phyloP scores from a whole-genome alignment of 2,329 filamentous ascomycete species.

The Alternaria sp. region DNA sequence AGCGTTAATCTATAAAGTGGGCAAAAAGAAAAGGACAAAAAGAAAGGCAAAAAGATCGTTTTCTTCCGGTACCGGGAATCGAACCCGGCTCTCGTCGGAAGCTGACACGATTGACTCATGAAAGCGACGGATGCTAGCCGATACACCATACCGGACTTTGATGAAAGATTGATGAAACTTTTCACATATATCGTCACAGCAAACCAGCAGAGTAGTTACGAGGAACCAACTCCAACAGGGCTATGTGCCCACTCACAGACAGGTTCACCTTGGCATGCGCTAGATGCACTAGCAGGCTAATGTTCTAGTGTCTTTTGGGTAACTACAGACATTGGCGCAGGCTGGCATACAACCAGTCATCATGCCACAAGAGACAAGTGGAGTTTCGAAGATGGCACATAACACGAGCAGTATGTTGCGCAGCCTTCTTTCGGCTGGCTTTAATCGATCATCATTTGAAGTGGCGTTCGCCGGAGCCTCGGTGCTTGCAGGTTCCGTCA shows the following conservation, averaged over 20 bases:
- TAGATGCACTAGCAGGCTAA: neutral
- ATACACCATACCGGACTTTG: conserved; percentile 26
- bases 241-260: neutral
- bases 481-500: neutral
- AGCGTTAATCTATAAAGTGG: no score
- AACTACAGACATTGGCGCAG: neutral
- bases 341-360: neutral
- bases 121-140: conserved; percentile 34
- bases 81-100: conserved; percentile 31
- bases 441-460: rapidly evolving
- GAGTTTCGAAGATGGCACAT: neutral
- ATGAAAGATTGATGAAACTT: neutral
- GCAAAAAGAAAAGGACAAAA: no score
- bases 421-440: no score
- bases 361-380: neutral
- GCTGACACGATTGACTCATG: conserved; percentile 15
- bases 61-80: conserved; percentile 22
- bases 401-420: neutral
- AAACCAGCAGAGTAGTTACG: neutral
- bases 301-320: neutral
- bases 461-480: neutral
- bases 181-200: neutral
- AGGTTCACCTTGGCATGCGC: neutral
- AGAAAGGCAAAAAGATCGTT: neutral
- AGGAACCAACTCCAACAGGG: neutral